phyloP scores from a whole-genome alignment of 257 asterid genomes.

The Ballota nigra region DNA sequence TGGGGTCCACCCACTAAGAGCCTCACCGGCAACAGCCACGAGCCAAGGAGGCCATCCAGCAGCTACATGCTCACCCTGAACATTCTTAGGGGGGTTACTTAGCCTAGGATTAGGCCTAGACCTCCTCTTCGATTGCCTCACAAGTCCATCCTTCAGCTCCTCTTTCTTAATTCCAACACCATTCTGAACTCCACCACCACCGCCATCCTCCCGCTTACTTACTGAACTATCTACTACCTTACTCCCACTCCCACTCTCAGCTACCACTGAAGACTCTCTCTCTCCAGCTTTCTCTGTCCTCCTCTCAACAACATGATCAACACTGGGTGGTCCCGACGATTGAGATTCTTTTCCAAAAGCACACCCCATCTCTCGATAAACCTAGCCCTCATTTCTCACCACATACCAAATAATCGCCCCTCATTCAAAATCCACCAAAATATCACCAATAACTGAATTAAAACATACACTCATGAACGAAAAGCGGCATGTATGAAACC shows the following conservation, averaged over 20 bases:
- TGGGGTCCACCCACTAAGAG: constrained; percentile 66
- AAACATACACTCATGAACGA: neutral
- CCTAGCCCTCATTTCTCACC: constrained; percentile 64
- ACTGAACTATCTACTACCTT: constrained; percentile 40
- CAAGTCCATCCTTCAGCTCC: constrained; percentile 51
- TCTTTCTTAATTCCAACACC: constrained; percentile 46
- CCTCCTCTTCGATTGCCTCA: constrained; percentile 49
- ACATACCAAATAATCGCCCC: constrained; percentile 30
- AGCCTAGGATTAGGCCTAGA: constrained; percentile 70
- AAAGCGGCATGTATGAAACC: constrained; percentile 15
- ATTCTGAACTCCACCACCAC: constrained; percentile 46
- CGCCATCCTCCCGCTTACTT: constrained; percentile 42
- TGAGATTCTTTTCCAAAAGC: constrained; percentile 67
- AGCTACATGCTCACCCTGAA: constrained; percentile 56
- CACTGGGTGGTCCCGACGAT: constrained; percentile 49
- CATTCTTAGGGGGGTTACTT: constrained; percentile 66
- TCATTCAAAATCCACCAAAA: constrained; percentile 35
- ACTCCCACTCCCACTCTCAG: constrained; percentile 68
- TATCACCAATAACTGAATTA: constrained; percentile 11
- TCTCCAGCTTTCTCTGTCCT: constrained; percentile 41
- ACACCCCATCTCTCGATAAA: constrained; percentile 63
- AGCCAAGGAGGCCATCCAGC: constrained; percentile 87
- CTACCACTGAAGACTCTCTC: constrained; percentile 45
- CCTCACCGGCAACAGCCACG: constrained; percentile 64
- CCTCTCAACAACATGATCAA: constrained; percentile 39